Evolutionary conservation across 2,329 filamentous ascomycete species (phyloP).

Genomic region (Fusarium protoensiforme): DNA sequence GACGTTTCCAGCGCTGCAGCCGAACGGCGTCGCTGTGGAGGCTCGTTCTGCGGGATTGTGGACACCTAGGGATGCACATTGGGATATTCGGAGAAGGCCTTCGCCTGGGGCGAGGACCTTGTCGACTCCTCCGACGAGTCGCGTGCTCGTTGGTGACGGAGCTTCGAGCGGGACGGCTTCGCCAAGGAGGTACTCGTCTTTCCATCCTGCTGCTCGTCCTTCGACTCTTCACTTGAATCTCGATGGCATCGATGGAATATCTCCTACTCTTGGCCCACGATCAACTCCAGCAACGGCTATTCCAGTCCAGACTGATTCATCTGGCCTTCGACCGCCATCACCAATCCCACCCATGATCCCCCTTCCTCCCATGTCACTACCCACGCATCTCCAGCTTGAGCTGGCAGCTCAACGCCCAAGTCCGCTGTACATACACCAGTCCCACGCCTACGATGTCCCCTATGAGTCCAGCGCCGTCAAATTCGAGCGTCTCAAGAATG

Average conservation of each 20-base stretch:
- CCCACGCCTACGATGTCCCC: conserved; percentile 68
- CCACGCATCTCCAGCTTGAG: conserved; percentile 73
- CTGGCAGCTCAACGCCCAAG: conserved; percentile 71
- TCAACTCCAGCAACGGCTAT: conserved; percentile 42
- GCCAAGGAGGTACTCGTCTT: conserved; percentile 62
- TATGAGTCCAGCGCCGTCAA: conserved; percentile 95
- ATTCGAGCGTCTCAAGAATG: conserved; percentile 90
- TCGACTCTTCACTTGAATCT: conserved; percentile 57
- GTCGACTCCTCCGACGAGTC: conserved; percentile 63
- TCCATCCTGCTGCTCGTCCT: conserved; percentile 58
- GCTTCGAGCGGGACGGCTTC: conserved; percentile 45
- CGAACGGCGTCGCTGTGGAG: conserved; percentile 43
- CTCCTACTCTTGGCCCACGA: conserved; percentile 27
- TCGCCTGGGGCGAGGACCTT: conserved; percentile 55
- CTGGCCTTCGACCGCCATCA: conserved; percentile 53
- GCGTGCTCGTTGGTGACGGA: conserved; percentile 47
- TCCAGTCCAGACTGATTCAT: conserved; percentile 34
- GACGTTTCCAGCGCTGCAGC: conserved; percentile 25
- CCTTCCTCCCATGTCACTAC: conserved; percentile 73
- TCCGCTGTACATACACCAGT: conserved; percentile 73
- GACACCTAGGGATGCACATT: conserved; percentile 22
- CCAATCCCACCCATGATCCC: conserved; percentile 67
- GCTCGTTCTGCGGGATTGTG: conserved; percentile 28
- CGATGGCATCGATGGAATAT: conserved; percentile 38
- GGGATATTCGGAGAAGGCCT: conserved; percentile 46